Base-by-base conservation (phyloP, 2,329 filamentous ascomycete species). In the Torrubiella hemipterigena region DNA sequence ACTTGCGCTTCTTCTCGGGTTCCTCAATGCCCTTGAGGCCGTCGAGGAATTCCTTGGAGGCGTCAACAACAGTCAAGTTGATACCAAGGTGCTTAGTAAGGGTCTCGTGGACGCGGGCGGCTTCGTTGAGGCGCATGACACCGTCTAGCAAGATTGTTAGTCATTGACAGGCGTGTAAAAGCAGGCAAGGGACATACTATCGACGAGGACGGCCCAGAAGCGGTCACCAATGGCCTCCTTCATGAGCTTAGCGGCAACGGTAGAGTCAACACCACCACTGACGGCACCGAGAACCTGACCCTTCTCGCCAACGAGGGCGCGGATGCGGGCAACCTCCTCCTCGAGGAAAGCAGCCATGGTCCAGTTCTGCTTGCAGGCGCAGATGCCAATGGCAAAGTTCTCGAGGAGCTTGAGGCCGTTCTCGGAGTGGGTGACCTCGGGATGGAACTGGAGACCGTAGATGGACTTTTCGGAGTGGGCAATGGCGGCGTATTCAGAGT, bases 381-480 rank as follows among this genome's bases (percentile, higher is more conserved):
- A 96, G 40, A 96, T 93, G 14, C 71, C 66, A 36, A 93, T 68
- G 10, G 76, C 77, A 49, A 95, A 96, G 66, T 96, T 96, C 50
- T 69, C 60, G 27, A 95, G 65, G 5, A 94, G 50, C 17, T 80
- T 63, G 8, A 52, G 78, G 20, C 87, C 86, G 34, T 69, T 64
- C 7, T 72, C 67, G 0, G 81, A 86, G 31, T 54, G 38, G 36
- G 43, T 41, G 20, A 94, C 70, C 53, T 95, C 87, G 1, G 87
- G 86, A 55, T 94, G 87, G 54, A 94, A 89, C 51, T 95, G 87
- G 28, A 94, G 72, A 20, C 20, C 34, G 17, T 77, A 93, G 43
- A 83, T 77, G 17, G 77, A 75, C 61, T 79, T 74, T 7, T 58
- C 56, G 51, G 73, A 50, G 50, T 86, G 80, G 13, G 78, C 81